Evolutionary conservation across 169 alveolate genomes (phyloP).

Genomic region (Pseudocohnilembus persalinus): DNA sequence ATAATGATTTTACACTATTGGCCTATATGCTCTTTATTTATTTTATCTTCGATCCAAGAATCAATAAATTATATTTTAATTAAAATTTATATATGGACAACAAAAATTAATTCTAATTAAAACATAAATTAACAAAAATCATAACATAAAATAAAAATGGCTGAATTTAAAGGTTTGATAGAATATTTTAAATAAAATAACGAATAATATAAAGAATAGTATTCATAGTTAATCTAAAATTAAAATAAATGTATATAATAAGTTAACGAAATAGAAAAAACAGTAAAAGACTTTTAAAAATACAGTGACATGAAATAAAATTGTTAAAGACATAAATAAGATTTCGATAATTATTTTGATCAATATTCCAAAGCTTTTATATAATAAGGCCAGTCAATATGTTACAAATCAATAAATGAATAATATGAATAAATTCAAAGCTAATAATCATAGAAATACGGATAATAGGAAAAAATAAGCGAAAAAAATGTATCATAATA

Average conservation of each 20-base stretch:
- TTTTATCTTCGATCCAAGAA: too few relatives aligned
- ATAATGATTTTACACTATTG: too few relatives aligned
- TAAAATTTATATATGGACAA: too few relatives aligned
- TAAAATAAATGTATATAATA: not conserved
- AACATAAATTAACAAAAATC: not conserved
- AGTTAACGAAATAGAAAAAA: not conserved
- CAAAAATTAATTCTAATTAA: too few relatives aligned
- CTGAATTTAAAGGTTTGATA: not conserved
- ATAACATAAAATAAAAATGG: not conserved
- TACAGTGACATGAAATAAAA: not conserved
- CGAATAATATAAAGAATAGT: too few relatives aligned
- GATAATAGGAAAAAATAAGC: not conserved
- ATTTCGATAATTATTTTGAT: not conserved
- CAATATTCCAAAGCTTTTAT: not conserved
- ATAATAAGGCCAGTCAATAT: not conserved
- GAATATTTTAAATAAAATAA: not conserved
- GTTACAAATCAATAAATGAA: not conserved
- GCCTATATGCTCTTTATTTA: too few relatives aligned
- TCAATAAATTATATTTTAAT: too few relatives aligned
- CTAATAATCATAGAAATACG: not conserved
- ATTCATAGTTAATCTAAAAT: too few relatives aligned
- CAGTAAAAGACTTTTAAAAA: not conserved
- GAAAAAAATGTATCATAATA: not conserved
- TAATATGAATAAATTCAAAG: too few relatives aligned
- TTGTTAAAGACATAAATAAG: not conserved